These are phyloP conservation scores for Sporothrix brunneoviolacea DNA, from an alignment of 2,329 filamentous ascomycete species.

Conservation along the genomic window DNA sequence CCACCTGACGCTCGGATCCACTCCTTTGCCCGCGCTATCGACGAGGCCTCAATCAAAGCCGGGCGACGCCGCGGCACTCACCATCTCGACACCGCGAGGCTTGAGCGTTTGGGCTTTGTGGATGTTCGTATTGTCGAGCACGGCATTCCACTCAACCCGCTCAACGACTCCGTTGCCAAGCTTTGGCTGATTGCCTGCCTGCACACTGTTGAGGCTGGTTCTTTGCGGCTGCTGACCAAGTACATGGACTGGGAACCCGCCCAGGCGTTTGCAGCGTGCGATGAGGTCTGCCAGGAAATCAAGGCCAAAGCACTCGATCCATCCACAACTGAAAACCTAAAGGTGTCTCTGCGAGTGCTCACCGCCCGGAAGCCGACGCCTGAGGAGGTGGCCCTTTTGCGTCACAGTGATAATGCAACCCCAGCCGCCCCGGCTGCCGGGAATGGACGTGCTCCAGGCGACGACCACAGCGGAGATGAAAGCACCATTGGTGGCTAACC, in stretches of 20 bases:
- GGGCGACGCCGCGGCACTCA: constrained; percentile 17
- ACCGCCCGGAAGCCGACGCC: constrained; percentile 42
- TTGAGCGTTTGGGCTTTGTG: constrained; percentile 37
- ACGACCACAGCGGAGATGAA: constrained; percentile 11
- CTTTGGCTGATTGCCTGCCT: constrained; percentile 38
- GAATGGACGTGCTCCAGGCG: neutral
- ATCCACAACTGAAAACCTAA: constrained; percentile 35
- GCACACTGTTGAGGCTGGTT: constrained; percentile 36
- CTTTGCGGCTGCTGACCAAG: constrained; percentile 45
- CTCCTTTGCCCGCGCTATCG: constrained; percentile 11
- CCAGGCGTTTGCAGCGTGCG: constrained; percentile 40
- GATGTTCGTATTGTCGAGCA: constrained; percentile 36
- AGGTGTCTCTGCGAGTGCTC: constrained; percentile 42
- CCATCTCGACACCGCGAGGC: constrained; percentile 22
- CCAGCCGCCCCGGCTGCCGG: neutral
- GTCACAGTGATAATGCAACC: neutral
- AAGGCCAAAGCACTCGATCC: constrained; percentile 42
- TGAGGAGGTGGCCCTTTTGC: constrained; percentile 8
- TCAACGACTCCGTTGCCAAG: constrained; percentile 35
- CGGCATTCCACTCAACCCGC: constrained; percentile 40
- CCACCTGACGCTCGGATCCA: constrained; percentile 39
- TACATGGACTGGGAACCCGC: constrained; percentile 47
- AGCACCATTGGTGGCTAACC: constrained; percentile 14
- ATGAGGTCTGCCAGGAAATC: constrained; percentile 41
- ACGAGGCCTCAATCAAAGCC: constrained; percentile 39